Base-by-base conservation (phyloP, 2,329 filamentous ascomycete species). In the Fusarium coffeatum region DNA sequence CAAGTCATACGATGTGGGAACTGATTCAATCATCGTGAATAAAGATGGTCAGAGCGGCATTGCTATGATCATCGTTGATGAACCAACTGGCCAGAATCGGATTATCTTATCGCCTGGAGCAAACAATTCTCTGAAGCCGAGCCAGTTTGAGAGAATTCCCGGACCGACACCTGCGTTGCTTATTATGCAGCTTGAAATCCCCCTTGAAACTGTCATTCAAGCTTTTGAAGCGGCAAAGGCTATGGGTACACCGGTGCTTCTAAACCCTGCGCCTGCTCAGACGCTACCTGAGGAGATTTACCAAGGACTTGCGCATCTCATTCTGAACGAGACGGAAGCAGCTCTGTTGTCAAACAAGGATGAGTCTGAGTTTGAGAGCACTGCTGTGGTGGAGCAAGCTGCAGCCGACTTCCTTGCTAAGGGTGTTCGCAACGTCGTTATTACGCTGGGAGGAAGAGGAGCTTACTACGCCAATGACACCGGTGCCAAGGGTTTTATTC, bases 241-340 rank as follows among this genome's bases (percentile, higher is more conserved):
- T 20, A 79, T 79, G 27, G 78, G 79, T 4, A 83, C 92, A 2
- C 83, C 87, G 25, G 90, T 95, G 1, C 86, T 98, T 47, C 86
- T 97, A 66, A 98, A 98, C 79, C 94, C 94, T 10, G 94, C 94
- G 2, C 92, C 92, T 4, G 93, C 94, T 3, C 86, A 89, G 45
- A 78, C 82, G 4, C 80, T 97, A 2, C 93, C 93, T 0, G 83
- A 83, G 0, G 84, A 88, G 22, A 89, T 88, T 8, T 96, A 92
- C 76, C 73, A 78, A 9, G 88, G 87, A 0, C 85, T 98, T 25
- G 89, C 89, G 28, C 93, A 97, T 74, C 84, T 98, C 41, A 88
- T 98, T 43, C 87, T 98, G 73, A 98, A 98, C 76, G 94, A 98
- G 83, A 96, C 91, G 1, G 94, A 98, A 82, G 93, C 94, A 5